Conservation (phyloP, 2,329 filamentous ascomycete genomes). For the Gyromitra esculenta region DNA sequence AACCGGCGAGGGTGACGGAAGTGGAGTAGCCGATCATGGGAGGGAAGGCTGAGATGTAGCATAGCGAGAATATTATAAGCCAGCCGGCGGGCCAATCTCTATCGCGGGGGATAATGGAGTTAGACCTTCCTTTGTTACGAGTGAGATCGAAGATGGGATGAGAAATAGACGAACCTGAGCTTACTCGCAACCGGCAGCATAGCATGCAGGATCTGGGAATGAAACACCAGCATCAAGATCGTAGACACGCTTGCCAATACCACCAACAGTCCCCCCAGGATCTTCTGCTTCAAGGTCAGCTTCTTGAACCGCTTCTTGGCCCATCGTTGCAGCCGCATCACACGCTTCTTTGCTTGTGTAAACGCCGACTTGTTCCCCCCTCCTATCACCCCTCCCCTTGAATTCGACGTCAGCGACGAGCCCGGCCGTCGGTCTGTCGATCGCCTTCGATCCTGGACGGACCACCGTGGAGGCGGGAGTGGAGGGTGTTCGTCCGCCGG, state of each 20-base stretch:
- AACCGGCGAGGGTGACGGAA: slow-evolving; percentile 74
- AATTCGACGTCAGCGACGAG: slow-evolving; percentile 34
- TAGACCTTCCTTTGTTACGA: not conserved
- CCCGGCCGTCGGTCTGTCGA: slow-evolving; percentile 25
- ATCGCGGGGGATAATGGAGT: not conserved
- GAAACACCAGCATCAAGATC: slow-evolving; percentile 56
- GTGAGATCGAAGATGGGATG: not conserved
- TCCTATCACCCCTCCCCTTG: slow-evolving; percentile 30
- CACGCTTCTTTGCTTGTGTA: slow-evolving; percentile 32
- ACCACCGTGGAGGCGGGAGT: slow-evolving; percentile 51
- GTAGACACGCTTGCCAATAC: slow-evolving; percentile 41
- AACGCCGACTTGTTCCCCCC: slow-evolving; percentile 44
- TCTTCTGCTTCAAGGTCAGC: slow-evolving; percentile 55
- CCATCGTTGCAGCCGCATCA: slow-evolving; percentile 54
- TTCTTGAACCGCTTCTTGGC: slow-evolving; percentile 54
- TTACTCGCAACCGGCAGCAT: slow-evolving; percentile 56
- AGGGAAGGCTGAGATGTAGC: slow-evolving; percentile 82
- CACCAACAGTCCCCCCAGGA: slow-evolving; percentile 51
- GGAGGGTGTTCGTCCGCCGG: slow-evolving; percentile 53
- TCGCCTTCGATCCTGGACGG: slow-evolving; percentile 25
- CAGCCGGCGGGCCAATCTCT: slow-evolving; percentile 73
- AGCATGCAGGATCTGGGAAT: slow-evolving; percentile 57
- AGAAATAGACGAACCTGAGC: slow-evolving; percentile 46
- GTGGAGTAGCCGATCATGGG: slow-evolving; percentile 88
- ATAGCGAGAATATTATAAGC: slow-evolving; percentile 77